Evolutionary conservation across 1,284 basidiomycete genomes (phyloP), one percentile per base, ranked within the genome.

Genomic region (Ceraceosorus guamensis): DNA sequence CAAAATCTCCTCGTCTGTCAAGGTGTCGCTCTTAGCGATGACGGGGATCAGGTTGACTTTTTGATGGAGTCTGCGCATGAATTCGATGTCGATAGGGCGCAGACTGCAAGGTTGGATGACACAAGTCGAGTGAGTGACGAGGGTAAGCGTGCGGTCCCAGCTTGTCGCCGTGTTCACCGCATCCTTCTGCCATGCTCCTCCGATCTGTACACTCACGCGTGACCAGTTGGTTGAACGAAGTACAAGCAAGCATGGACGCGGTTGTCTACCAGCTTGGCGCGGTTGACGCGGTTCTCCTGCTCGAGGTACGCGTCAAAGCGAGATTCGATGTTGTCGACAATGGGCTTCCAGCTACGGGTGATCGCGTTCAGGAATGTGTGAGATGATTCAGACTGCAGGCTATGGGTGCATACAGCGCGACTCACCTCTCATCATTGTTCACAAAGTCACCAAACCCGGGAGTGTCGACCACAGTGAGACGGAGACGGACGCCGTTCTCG

Each of bases 221-320:
- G 73, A 37, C 73, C 73, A 11, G 71, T 75, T 48, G 73, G 73
- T 63, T 75, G 73, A 50, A 75, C 58, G 59, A 75, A 75, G 68
- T 75, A 75, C 60, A 75, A 64, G 58, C 72, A 71, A 37, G 73
- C 73, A 55, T 75, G 73, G 43, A 75, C 73, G 24, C 73, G 73
- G 61, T 73, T 73, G 66, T 75, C 73, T 45, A 67, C 61, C 37
- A 75, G 67, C 62, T 71, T 72, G 57, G 63, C 66, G 51, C 73
- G 70, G 62, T 71, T 73, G 52, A 71, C 62, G 14, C 73, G 65
- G 60, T 75, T 75, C 65, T 75, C 73, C 63, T 75, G 73, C 58
- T 75, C 73, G 39, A 75, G 67, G 62, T 72, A 75, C 53, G 66
- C 60, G 57, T 75, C 73, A 57, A 73, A 73, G 46, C 73, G 66